phyloP scores from a whole-genome alignment of 2,329 filamentous ascomycete species.

The Fusarium sp. region DNA sequence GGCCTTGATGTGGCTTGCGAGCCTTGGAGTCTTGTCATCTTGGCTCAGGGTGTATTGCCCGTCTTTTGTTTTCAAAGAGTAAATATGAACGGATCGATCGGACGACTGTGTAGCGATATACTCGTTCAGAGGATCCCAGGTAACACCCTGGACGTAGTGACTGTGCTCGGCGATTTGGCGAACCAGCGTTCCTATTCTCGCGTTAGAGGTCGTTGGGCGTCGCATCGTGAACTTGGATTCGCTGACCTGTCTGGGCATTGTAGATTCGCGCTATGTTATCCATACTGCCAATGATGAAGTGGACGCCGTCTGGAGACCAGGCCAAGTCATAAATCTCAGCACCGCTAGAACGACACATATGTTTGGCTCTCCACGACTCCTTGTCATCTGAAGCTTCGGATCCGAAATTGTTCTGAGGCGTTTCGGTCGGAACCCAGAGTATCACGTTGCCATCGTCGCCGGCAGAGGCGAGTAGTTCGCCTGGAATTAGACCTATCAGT shows the following conservation, averaged over 20 bases:
- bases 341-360: conserved; percentile 95
- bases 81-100: conserved; percentile 97
- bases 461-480: conserved; percentile 92
- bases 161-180: conserved; percentile 97
- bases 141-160: conserved; percentile 97
- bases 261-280: conserved; percentile 98
- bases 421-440: conserved; percentile 92
- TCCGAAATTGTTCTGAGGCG: conserved; percentile 76
- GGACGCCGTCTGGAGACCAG: conserved; percentile 96
- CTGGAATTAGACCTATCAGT: conserved; percentile 59
- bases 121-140: conserved; percentile 98
- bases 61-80: conserved; percentile 95
- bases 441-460: conserved; percentile 98
- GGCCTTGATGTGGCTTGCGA: conserved; percentile 83
- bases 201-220: conserved; percentile 12
- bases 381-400: conserved; percentile 92
- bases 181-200: conserved; percentile 68
- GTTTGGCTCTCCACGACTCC: conserved; percentile 95
- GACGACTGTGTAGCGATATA: conserved; percentile 98
- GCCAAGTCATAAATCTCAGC: conserved; percentile 98
- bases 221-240: neutral
- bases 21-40: conserved; percentile 78
- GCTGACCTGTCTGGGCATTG: conserved; percentile 87
- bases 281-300: conserved; percentile 99
- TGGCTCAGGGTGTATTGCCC: conserved; percentile 86